These are phyloP conservation scores for Hyphopichia khmerensis DNA, from an alignment of 1,139 yeast genomes.

Conservation along the genomic window DNA sequence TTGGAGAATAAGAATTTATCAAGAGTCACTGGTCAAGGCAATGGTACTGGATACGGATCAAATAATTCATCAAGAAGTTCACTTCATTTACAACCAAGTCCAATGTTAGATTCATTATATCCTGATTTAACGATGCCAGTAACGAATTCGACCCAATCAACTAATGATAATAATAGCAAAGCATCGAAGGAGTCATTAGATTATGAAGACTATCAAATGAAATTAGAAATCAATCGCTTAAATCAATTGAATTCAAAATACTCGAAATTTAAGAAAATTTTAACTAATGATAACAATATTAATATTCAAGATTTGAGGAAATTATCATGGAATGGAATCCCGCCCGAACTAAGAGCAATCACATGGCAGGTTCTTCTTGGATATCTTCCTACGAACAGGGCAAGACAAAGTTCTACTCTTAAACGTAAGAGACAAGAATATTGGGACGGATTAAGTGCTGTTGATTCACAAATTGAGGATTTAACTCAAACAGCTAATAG, in stretches of 20 bases:
- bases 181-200: slow-evolving; percentile 23
- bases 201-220: slow-evolving; percentile 30
- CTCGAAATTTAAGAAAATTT: slow-evolving; percentile 62
- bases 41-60: slow-evolving; percentile 3
- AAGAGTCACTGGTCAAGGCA: slow-evolving; percentile 7
- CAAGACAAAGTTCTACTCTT: slow-evolving; percentile 68
- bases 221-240: slow-evolving; percentile 51
- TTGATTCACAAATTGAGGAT: slow-evolving; percentile 51
- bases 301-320: slow-evolving; percentile 66
- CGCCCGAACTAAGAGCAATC: slow-evolving; percentile 73
- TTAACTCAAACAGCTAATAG: slow-evolving; percentile 15
- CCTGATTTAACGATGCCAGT: slow-evolving; percentile 36
- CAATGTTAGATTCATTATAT: slow-evolving; percentile 36
- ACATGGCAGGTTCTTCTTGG: slow-evolving; percentile 92
- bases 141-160: not conserved
- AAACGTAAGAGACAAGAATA: slow-evolving; percentile 85
- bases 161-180: not conserved
- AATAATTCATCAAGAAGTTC: slow-evolving; percentile 8
- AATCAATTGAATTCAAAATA: slow-evolving; percentile 63
- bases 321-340: slow-evolving; percentile 94
- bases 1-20: slow-evolving; percentile 6
- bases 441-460: slow-evolving; percentile 56
- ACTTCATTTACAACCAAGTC: slow-evolving; percentile 11
- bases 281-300: slow-evolving; percentile 57
- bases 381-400: slow-evolving; percentile 81